phyloP scores from a whole-genome alignment of 1,284 basidiomycete genomes.

The Singerocomus inundabilis region DNA sequence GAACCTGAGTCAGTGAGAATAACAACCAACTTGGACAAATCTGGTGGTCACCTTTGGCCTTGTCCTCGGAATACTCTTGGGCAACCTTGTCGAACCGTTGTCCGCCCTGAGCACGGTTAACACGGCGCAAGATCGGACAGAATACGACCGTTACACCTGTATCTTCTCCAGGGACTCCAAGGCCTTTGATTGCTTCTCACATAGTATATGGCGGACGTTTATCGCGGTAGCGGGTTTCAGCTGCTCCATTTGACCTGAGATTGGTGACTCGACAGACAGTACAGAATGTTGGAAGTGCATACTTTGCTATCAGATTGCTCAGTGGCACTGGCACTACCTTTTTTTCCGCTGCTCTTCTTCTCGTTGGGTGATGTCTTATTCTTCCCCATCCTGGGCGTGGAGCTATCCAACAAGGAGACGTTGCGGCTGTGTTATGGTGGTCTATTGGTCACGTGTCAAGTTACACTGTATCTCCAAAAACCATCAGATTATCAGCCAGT shows the following conservation, averaged over 20 bases:
- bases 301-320: conserved; percentile 32
- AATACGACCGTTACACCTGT: conserved; percentile 44
- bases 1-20: conserved; percentile 7
- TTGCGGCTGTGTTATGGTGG: conserved; percentile 11
- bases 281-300: background rate
- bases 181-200: conserved; percentile 80
- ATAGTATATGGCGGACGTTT: conserved; percentile 83
- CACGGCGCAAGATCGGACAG: conserved; percentile 1
- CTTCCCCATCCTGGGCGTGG: conserved; percentile 47
- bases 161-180: conserved; percentile 76
- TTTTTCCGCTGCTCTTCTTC: conserved; percentile 36
- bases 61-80: conserved; percentile 84
- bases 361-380: conserved; percentile 40
- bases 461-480: background rate
- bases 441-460: conserved; percentile 17
- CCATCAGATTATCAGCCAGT: background rate
- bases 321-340: conserved; percentile 31
- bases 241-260: background rate
- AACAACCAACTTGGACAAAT: background rate
- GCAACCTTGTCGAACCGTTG: conserved; percentile 82
- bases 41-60: conserved; percentile 64
- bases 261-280: background rate
- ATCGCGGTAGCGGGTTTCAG: conserved; percentile 75
- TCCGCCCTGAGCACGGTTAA: conserved; percentile 49
- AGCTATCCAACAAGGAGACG: too few relatives aligned